Conservation (phyloP, 2,329 filamentous ascomycete species). For the Diaporthe ilicicola region DNA sequence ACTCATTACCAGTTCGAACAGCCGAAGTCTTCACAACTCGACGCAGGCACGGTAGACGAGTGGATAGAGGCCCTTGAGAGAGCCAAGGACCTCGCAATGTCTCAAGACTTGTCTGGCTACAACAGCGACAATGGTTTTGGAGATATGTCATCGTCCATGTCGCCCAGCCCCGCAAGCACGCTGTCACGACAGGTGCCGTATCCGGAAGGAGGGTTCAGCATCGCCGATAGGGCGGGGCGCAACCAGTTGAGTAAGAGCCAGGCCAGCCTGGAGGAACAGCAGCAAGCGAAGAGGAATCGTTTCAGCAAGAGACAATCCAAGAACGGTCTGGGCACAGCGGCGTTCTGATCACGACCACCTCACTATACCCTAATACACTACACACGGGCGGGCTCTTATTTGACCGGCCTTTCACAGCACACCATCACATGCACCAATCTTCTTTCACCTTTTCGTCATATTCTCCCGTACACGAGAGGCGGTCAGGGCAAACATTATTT, state of each 20-base stretch:
- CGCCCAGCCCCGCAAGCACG: slow-evolving; percentile 77
- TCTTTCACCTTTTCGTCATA: slow-evolving; percentile 11
- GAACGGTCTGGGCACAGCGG: slow-evolving; percentile 83
- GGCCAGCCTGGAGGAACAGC: slow-evolving; percentile 60
- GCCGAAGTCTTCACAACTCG: slow-evolving; percentile 75
- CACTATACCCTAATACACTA: background rate
- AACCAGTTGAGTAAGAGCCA: slow-evolving; percentile 69
- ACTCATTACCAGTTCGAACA: slow-evolving; percentile 96
- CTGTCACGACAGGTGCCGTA: slow-evolving; percentile 67
- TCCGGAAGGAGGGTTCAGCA: slow-evolving; percentile 54
- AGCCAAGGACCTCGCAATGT: slow-evolving; percentile 83
- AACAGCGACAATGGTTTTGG: slow-evolving; percentile 72
- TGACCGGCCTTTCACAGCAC: background rate
- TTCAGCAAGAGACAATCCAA: slow-evolving; percentile 96
- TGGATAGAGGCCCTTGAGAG: slow-evolving; percentile 92
- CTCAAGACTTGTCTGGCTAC: slow-evolving; percentile 73
- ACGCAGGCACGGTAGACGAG: slow-evolving; percentile 78
- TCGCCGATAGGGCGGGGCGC: slow-evolving; percentile 62
- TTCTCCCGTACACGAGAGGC: slow-evolving; percentile 7
- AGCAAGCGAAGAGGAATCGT: slow-evolving; percentile 58
- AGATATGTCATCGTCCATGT: slow-evolving; percentile 75
- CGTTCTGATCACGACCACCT: slow-evolving; percentile 65
- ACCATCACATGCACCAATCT: slow-evolving; percentile 1
- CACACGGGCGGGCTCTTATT: slow-evolving; percentile 10
- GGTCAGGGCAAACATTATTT: slow-evolving; percentile 18